Percentiles rank a stretch among this genome's conserved stretches.
Conservation (phyloP, 108 stramenopile genomes). For the Cyclotella baltica region DNA sequence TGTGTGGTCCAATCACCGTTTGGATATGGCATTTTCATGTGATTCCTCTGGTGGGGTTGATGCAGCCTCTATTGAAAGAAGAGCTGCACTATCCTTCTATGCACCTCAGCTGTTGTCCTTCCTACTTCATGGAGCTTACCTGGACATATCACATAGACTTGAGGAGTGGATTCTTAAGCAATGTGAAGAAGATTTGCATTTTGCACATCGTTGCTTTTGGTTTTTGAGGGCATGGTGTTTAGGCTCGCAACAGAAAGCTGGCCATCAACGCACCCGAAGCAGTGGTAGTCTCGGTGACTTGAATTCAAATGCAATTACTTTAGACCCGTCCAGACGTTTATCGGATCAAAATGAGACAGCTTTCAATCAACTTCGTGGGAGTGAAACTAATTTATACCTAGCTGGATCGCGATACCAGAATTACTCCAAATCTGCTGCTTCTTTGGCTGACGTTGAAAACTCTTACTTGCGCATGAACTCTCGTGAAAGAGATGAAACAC, state of each 20-base stretch:
- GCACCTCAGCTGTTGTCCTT: conserved; percentile 88
- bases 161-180: conserved; percentile 86
- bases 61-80: conserved; percentile 38
- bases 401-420: conserved; percentile 21
- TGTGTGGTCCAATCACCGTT: conserved; percentile 64
- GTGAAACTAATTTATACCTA: conserved; percentile 48
- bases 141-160: conserved; percentile 63
- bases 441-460: conserved; percentile 9
- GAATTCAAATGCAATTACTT: not conserved
- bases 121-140: conserved; percentile 85
- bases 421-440: conserved; percentile 7
- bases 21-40: conserved; percentile 72
- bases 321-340: conserved; percentile 19
- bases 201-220: conserved; percentile 92
- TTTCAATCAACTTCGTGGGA: conserved; percentile 36
- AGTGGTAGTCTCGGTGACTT: conserved; percentile 16
- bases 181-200: conserved; percentile 72
- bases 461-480: conserved; percentile 7
- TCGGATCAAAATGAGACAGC: conserved; percentile 7
- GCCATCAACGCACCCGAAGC: conserved; percentile 18
- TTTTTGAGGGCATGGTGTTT: conserved; percentile 87
- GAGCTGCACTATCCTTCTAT: conserved; percentile 71
- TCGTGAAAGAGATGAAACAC: conserved; percentile 1
- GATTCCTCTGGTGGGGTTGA: conserved; percentile 26
- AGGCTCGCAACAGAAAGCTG: conserved; percentile 38